These are phyloP conservation scores for Aspergillus cavernicola DNA, from an alignment of 495 filamentous ascomycete genomes.

Conservation along the genomic window DNA sequence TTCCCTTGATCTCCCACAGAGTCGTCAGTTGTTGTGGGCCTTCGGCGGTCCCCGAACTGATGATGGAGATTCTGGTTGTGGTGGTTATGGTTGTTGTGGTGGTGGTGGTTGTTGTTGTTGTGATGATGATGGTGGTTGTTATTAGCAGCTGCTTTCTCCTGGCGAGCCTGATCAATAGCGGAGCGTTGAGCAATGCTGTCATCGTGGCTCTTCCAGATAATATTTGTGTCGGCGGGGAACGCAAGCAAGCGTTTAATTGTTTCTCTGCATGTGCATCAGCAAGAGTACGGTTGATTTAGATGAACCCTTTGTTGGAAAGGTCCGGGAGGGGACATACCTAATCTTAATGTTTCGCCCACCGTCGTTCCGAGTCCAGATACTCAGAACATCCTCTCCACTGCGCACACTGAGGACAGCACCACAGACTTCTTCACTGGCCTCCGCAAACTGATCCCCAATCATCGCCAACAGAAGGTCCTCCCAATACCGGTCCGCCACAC, in stretches of 20 bases:
- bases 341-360: conserved; percentile 95
- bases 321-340: too few relatives aligned
- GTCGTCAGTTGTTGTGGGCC: conserved; percentile 44
- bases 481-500: conserved; percentile 95
- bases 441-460: conserved; percentile 91
- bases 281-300: neutral
- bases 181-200: conserved; percentile 76
- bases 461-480: conserved; percentile 91
- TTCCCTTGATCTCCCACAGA: conserved; percentile 43
- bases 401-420: conserved; percentile 90
- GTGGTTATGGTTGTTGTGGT: conserved; percentile 34
- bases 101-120: conserved; percentile 11
- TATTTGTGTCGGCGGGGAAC: conserved; percentile 82
- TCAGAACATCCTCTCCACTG: conserved; percentile 94
- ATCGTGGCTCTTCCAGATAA: conserved; percentile 92
- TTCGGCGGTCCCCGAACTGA: conserved; percentile 44
- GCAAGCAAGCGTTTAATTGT: conserved; percentile 84
- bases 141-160: conserved; percentile 61
- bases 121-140: conserved; percentile 28
- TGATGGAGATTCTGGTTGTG: conserved; percentile 30
- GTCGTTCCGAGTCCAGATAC: conserved; percentile 92
- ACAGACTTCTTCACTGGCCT: conserved; percentile 91
- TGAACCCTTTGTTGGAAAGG: too few relatives aligned
- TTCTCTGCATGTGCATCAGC: conserved; percentile 55
- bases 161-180: conserved; percentile 76